Conservation (phyloP, 768 basidiomycete genomes). For the Cystofilobasidium bisporidii region DNA sequence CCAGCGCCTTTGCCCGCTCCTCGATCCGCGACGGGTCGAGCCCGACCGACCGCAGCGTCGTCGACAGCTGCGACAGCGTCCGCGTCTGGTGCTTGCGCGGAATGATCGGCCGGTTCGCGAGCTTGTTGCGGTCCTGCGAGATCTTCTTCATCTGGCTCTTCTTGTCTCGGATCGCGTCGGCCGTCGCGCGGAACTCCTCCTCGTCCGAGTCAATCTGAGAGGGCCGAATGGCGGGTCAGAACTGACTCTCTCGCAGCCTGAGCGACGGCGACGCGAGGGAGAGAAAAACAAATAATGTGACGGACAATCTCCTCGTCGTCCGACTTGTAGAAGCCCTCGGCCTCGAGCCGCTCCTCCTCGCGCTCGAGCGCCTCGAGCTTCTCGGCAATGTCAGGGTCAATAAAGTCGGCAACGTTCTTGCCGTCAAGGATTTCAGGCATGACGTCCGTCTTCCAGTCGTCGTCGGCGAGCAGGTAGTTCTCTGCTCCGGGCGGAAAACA, state of each 20-base stretch:
- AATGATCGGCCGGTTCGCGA: slow-evolving; percentile 77
- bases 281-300: neutral
- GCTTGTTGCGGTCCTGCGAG: slow-evolving; percentile 58
- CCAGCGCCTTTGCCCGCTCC: slow-evolving; percentile 75
- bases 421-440: slow-evolving; percentile 99
- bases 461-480: slow-evolving; percentile 77
- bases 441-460: slow-evolving; percentile 88
- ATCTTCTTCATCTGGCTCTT: slow-evolving; percentile 54
- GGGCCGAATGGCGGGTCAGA: neutral
- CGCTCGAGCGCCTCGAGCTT: slow-evolving; percentile 94
- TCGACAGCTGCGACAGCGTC: slow-evolving; percentile 62
- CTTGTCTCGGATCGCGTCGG: slow-evolving; percentile 50
- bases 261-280: neutral
- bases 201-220: slow-evolving; percentile 26
- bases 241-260: too few relatives aligned
- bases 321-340: slow-evolving; percentile 87
- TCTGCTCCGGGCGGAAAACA: slow-evolving; percentile 46
- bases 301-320: slow-evolving; percentile 71
- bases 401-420: slow-evolving; percentile 97
- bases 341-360: slow-evolving; percentile 87
- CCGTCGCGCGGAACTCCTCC: slow-evolving; percentile 54
- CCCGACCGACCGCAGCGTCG: slow-evolving; percentile 74
- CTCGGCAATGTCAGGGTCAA: slow-evolving; percentile 93
- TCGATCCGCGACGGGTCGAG: slow-evolving; percentile 78
- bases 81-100: slow-evolving; percentile 55